Percentiles rank a stretch among this genome's conserved stretches.
These are phyloP conservation scores for Diaporthe citri DNA, from an alignment of 2,329 filamentous ascomycete species.

Conservation along the genomic window DNA sequence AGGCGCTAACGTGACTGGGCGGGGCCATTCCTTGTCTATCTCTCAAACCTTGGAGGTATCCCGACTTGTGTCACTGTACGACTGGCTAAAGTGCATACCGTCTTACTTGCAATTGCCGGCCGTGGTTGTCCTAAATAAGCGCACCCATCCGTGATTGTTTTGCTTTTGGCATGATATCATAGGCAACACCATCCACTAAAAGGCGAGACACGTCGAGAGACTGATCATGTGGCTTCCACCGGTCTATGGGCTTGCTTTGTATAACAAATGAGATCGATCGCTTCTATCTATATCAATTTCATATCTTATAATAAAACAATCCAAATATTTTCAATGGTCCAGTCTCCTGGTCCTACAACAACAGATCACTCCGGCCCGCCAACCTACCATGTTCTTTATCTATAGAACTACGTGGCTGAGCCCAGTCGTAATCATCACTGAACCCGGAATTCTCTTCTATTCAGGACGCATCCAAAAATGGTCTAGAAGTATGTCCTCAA, in stretches of 20 bases:
- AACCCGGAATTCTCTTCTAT: neutral
- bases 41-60: constrained; percentile 2
- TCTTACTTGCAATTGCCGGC: neutral
- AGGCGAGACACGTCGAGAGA: neutral
- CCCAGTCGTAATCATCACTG: neutral
- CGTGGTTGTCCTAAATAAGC: neutral
- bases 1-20: constrained; percentile 31
- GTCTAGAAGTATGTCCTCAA: neutral
- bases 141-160: neutral
- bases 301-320: neutral
- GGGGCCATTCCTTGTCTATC: constrained; percentile 26
- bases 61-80: constrained; percentile 29
- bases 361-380: neutral
- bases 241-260: neutral
- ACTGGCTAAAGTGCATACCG: constrained; percentile 4
- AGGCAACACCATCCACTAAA: neutral
- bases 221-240: neutral
- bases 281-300: neutral
- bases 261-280: too few species aligned
- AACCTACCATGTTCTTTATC: neutral
- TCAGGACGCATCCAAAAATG: neutral
- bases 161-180: constrained; percentile 14
- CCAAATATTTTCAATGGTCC: neutral
- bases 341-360: neutral
- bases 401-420: neutral